Conservation (phyloP, 495 filamentous ascomycete species). For the Schizothecium vesticola region DNA sequence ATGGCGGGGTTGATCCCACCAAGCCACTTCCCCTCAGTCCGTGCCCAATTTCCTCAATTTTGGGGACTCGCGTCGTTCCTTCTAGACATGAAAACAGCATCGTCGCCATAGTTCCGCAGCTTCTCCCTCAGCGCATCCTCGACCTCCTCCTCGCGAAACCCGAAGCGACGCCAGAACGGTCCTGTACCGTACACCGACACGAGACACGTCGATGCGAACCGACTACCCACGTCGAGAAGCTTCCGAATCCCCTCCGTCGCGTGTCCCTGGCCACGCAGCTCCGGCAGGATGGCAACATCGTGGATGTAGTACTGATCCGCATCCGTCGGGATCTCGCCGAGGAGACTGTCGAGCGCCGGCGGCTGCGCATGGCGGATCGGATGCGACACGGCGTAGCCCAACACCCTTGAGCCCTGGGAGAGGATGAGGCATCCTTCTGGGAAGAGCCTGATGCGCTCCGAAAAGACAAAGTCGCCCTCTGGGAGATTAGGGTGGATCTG, state of each 20-base stretch:
- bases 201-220: constrained; percentile 3
- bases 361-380: constrained; percentile 1
- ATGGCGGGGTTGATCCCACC: background rate
- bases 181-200: constrained; percentile 11
- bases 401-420: background rate
- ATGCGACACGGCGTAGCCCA: constrained; percentile 8
- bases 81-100: constrained; percentile 2
- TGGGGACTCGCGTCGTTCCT: background rate
- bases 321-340: background rate
- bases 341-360: constrained; percentile 1
- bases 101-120: constrained; percentile 6
- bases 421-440: constrained; percentile 1
- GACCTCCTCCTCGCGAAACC: background rate
- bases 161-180: constrained; percentile 5
- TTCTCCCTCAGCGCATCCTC: constrained; percentile 1
- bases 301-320: constrained; percentile 9
- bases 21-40: background rate
- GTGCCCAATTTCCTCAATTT: background rate
- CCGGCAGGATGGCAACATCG: constrained; percentile 5
- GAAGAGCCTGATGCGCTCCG: constrained; percentile 19
- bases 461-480: constrained; percentile 21
- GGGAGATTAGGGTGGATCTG: constrained; percentile 20
- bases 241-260: background rate
- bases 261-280: background rate
- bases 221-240: constrained; percentile 1